These are phyloP conservation scores for Phytopythium montanum DNA, from an alignment of 352 stramenopile species.

Conservation along the genomic window DNA sequence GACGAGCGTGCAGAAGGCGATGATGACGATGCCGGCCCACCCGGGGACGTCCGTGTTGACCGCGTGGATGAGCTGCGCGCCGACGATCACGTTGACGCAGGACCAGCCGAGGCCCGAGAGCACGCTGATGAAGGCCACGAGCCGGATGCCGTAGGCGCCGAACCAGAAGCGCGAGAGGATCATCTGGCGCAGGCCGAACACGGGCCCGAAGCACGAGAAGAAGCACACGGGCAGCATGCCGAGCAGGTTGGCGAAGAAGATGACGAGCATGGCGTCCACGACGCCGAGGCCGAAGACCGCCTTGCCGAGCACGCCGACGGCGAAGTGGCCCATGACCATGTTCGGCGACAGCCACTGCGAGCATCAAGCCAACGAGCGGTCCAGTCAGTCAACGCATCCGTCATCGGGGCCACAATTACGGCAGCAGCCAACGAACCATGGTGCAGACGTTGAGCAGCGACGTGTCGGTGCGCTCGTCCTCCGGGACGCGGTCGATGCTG, in stretches of 20 bases:
- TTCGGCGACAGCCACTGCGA: constrained; percentile 38
- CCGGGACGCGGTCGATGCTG: constrained; percentile 42
- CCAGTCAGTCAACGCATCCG: no score
- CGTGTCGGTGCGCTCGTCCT: constrained; percentile 36
- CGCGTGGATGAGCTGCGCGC: constrained; percentile 31
- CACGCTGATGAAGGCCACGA: constrained; percentile 43
- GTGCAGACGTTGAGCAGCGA: constrained; percentile 35
- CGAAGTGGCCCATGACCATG: constrained; percentile 46
- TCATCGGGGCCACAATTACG: no score
- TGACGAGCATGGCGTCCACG: constrained; percentile 35
- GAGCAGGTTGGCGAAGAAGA: constrained; percentile 40
- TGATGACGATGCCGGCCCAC: constrained; percentile 41
- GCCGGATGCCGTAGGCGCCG: constrained; percentile 38
- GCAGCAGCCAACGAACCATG: constrained; percentile 12
- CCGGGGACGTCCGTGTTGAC: constrained; percentile 31
- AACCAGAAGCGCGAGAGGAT: constrained; percentile 45
- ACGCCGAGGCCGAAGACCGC: constrained; percentile 36
- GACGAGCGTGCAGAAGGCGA: constrained; percentile 33
- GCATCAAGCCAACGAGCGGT: no score
- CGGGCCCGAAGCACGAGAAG: constrained; percentile 39
- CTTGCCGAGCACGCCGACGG: constrained; percentile 37
- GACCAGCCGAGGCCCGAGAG: constrained; percentile 34
- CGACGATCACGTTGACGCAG: constrained; percentile 39
- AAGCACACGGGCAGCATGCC: constrained; percentile 39
- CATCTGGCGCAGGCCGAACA: constrained; percentile 45